Evolutionary conservation across 129 eudicot genomes (phyloP).

Genomic region (Logfia minima): DNA sequence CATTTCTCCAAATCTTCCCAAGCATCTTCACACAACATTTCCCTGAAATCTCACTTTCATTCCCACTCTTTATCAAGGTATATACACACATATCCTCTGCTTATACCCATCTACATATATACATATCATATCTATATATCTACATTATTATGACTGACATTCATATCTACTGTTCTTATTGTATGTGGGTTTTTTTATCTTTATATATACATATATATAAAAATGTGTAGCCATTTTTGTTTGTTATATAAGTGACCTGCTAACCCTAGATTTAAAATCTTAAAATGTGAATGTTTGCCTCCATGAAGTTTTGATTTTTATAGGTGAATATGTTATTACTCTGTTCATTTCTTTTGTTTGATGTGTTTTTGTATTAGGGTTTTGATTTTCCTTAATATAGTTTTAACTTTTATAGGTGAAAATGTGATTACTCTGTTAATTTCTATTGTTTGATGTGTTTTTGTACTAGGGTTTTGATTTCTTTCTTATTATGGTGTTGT

Average conservation of each 20-base stretch:
- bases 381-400: background rate
- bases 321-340: background rate
- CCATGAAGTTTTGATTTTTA: slow-evolving; percentile 16
- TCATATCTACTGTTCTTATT: background rate
- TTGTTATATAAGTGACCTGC: background rate
- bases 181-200: background rate
- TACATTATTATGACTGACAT: too few relatives aligned
- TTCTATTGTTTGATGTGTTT: background rate
- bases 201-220: too few relatives aligned
- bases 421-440: background rate
- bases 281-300: background rate
- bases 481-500: too few relatives aligned
- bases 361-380: background rate
- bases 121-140: background rate
- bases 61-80: slow-evolving; percentile 13
- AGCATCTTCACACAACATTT: background rate
- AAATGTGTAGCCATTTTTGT: too few relatives aligned
- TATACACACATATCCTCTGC: background rate
- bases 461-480: slow-evolving; percentile 1
- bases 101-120: background rate
- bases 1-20: slow-evolving; percentile 8
- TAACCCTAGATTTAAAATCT: background rate
- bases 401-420: too few relatives aligned
- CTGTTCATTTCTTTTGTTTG: background rate
- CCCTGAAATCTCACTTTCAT: slow-evolving; percentile 2